Conservation (phyloP, 352 stramenopile species). For the Phytophthora lateralis region DNA sequence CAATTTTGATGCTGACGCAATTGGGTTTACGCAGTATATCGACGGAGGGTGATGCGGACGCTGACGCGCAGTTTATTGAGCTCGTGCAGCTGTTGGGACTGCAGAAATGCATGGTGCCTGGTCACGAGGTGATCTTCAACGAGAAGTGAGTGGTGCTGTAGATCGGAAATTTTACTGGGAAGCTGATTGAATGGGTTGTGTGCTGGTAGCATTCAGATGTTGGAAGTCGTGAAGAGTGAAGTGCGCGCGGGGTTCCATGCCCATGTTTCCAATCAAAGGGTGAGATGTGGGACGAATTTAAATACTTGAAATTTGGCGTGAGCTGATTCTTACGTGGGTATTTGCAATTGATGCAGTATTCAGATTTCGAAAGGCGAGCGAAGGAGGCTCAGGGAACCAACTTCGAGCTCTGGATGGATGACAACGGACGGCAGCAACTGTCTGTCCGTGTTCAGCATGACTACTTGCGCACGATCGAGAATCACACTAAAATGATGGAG, state of each 20-base stretch:
- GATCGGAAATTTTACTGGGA: not conserved
- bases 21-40: constrained; percentile 29
- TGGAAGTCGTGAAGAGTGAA: constrained; percentile 72
- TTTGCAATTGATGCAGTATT: constrained; percentile 39
- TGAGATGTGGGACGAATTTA: constrained; percentile 10
- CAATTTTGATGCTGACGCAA: not conserved
- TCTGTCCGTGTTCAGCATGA: constrained; percentile 46
- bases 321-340: not conserved
- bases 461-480: constrained; percentile 46
- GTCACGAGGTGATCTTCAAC: constrained; percentile 45
- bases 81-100: constrained; percentile 44
- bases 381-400: constrained; percentile 55
- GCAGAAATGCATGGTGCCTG: constrained; percentile 43
- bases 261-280: constrained; percentile 49
- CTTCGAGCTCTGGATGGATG: constrained; percentile 47
- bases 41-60: constrained; percentile 23
- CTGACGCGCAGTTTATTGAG: constrained; percentile 32
- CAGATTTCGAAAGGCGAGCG: constrained; percentile 50
- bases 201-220: constrained; percentile 46
- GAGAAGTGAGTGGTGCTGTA: constrained; percentile 39
- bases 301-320: not conserved
- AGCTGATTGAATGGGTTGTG: constrained; percentile 5
- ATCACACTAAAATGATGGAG: constrained; percentile 43
- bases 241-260: constrained; percentile 64
- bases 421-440: constrained; percentile 35